A percentile compares a stretch with the other conserved stretches of the same genome.
Conservation (phyloP, 495 filamentous ascomycete species). For the Penicillium nucicola region DNA sequence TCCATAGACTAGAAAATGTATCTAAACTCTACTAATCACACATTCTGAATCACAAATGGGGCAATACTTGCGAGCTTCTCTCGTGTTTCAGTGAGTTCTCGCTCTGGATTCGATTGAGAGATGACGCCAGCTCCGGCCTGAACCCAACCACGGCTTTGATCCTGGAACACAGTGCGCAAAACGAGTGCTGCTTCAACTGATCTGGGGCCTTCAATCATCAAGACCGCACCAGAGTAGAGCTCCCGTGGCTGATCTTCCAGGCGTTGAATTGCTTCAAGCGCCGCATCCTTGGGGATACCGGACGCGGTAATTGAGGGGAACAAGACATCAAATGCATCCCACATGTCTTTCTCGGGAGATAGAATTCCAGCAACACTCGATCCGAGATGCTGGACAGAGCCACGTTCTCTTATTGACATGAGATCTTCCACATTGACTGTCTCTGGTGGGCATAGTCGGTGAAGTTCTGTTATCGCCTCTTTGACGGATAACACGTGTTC, state of each 20-base stretch:
- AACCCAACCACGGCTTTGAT: constrained; percentile 10
- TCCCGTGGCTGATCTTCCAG: constrained; percentile 11
- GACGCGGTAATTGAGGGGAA: constrained; percentile 19
- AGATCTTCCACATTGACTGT: constrained; percentile 12
- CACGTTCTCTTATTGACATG: constrained; percentile 14
- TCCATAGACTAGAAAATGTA: no score
- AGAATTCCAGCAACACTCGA: constrained; percentile 14
- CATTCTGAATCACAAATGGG: constrained; percentile 8
- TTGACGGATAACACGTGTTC: constrained; percentile 17
- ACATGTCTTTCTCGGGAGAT: constrained; percentile 7
- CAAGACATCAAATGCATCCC: constrained; percentile 14
- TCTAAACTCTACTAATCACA: no score
- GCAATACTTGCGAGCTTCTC: constrained; percentile 17
- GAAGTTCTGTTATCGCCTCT: constrained; percentile 14
- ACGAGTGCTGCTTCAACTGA: constrained; percentile 15
- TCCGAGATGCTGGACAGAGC: constrained; percentile 18
- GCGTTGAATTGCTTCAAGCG: constrained; percentile 12
- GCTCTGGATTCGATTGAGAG: constrained; percentile 9
- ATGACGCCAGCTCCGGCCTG: constrained; percentile 20
- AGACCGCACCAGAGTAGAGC: constrained; percentile 18
- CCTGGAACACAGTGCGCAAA: constrained; percentile 16
- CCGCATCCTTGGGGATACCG: constrained; percentile 14
- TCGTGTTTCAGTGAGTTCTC: constrained; percentile 8
- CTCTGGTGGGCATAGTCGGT: constrained; percentile 5
- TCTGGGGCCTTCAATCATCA: constrained; percentile 8